These are phyloP conservation scores for Aquilaria yunnanensis DNA, from an alignment of 345 rosid genomes.

Conservation along the genomic window DNA sequence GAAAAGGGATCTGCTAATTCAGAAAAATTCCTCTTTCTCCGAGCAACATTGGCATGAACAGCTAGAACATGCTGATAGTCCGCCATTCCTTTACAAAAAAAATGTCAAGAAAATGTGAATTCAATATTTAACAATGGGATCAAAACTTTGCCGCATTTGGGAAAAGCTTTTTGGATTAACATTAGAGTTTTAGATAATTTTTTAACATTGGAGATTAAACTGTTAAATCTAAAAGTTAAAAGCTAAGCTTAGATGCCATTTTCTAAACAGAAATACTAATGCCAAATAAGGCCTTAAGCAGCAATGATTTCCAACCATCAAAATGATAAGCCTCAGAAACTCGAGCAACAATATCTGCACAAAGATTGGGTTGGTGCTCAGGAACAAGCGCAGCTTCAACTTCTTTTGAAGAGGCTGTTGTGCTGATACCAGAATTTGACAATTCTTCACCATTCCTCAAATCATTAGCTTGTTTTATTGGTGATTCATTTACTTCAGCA, in stretches of 20 bases:
- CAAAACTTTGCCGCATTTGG: background rate
- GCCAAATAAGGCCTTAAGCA: background rate
- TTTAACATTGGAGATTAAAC: too few relatives aligned
- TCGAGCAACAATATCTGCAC: constrained; percentile 66
- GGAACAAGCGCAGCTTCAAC: constrained; percentile 18
- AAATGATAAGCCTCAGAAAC: constrained; percentile 69
- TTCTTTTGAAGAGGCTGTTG: constrained; percentile 18
- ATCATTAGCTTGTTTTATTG: constrained; percentile 12
- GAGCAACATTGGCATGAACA: constrained; percentile 71
- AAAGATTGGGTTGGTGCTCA: constrained; percentile 27
- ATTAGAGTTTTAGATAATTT: too few relatives aligned
- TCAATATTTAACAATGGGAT: background rate
- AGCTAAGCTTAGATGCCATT: too few relatives aligned
- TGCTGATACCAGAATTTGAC: constrained; percentile 11
- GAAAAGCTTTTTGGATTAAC: background rate
- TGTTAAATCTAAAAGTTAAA: too few relatives aligned
- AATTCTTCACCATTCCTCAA: constrained; percentile 6
- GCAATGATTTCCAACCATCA: constrained; percentile 40
- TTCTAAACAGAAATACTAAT: too few relatives aligned
- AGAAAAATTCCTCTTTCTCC: constrained; percentile 58
- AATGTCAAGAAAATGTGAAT: background rate
- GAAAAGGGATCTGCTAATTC: constrained; percentile 43
- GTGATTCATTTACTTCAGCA: constrained; percentile 15
- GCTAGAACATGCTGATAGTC: constrained; percentile 94
- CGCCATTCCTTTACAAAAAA: constrained; percentile 62